These are phyloP conservation scores for Cladosporium sphaerospermum DNA, from an alignment of 2,329 filamentous ascomycete genomes.

Conservation along the genomic window DNA sequence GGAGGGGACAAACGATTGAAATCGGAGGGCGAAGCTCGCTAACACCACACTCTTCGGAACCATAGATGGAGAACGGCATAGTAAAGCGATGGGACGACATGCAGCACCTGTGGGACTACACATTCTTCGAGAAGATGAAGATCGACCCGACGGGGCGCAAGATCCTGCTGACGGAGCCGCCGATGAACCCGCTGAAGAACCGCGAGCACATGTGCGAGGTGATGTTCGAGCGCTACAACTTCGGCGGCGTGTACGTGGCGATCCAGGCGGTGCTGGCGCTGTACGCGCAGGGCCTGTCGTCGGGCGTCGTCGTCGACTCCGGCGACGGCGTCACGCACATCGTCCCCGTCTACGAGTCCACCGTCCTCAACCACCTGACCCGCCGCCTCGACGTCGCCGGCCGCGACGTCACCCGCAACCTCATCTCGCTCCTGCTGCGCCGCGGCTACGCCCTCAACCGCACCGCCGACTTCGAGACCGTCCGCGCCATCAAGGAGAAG, in stretches of 20 bases:
- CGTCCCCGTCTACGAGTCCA: slow-evolving; percentile 96
- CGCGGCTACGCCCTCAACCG: slow-evolving; percentile 95
- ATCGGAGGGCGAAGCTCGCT: slow-evolving; percentile 11
- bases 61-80: slow-evolving; percentile 95
- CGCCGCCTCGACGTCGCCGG: slow-evolving; percentile 90
- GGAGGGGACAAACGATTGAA: neutral
- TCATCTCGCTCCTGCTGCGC: slow-evolving; percentile 88
- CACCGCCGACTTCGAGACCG: slow-evolving; percentile 97
- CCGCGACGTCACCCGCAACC: slow-evolving; percentile 94
- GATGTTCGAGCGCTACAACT: slow-evolving; percentile 97
- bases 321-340: slow-evolving; percentile 98
- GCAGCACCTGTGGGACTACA: slow-evolving; percentile 99
- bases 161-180: slow-evolving; percentile 94
- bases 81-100: slow-evolving; percentile 99
- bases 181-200: slow-evolving; percentile 96
- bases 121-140: slow-evolving; percentile 95
- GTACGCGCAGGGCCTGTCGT: slow-evolving; percentile 79
- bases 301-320: slow-evolving; percentile 97
- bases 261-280: slow-evolving; percentile 95
- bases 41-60: neutral
- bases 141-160: slow-evolving; percentile 87
- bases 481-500: slow-evolving; percentile 99
- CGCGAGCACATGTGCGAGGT: slow-evolving; percentile 97
- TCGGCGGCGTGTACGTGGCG: slow-evolving; percentile 94
- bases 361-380: slow-evolving; percentile 94